Conservation (phyloP, 2,329 filamentous ascomycete species). For the Aureobasidium mangrovei region DNA sequence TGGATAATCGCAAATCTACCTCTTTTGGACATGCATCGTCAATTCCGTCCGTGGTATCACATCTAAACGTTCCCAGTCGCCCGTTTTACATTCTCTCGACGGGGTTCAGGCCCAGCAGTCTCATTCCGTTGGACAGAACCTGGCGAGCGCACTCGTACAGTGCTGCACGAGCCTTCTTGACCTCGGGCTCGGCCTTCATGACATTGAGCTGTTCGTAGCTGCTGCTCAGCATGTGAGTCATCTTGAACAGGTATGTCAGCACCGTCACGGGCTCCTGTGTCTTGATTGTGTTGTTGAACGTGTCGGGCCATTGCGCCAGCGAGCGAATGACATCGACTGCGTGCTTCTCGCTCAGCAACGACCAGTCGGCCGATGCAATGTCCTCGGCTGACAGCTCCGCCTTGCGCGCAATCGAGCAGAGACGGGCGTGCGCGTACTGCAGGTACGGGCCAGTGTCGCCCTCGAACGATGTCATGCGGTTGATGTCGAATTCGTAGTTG, state of each 20-base stretch:
- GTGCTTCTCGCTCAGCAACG: slow-evolving; percentile 61
- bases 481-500: slow-evolving; percentile 67
- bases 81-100: slow-evolving; percentile 50
- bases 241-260: slow-evolving; percentile 70
- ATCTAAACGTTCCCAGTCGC: slow-evolving; percentile 3
- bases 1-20: background rate
- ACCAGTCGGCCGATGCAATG: slow-evolving; percentile 55
- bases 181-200: slow-evolving; percentile 65
- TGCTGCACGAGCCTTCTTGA: slow-evolving; percentile 64
- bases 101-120: slow-evolving; percentile 65
- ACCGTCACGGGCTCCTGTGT: slow-evolving; percentile 67
- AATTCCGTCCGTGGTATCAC: background rate
- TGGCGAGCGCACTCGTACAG: slow-evolving; percentile 68
- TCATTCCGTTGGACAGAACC: slow-evolving; percentile 77
- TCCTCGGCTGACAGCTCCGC: slow-evolving; percentile 43
- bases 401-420: slow-evolving; percentile 53
- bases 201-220: slow-evolving; percentile 72
- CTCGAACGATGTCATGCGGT: slow-evolving; percentile 75
- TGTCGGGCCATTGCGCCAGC: slow-evolving; percentile 78
- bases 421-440: slow-evolving; percentile 71
- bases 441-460: slow-evolving; percentile 79
- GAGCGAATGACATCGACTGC: slow-evolving; percentile 65
- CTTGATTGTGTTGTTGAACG: slow-evolving; percentile 73
- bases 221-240: slow-evolving; percentile 70
- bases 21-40: background rate